phyloP scores from a whole-genome alignment of 805 yeast genomes.

The Zygoascus bituminiphila region DNA sequence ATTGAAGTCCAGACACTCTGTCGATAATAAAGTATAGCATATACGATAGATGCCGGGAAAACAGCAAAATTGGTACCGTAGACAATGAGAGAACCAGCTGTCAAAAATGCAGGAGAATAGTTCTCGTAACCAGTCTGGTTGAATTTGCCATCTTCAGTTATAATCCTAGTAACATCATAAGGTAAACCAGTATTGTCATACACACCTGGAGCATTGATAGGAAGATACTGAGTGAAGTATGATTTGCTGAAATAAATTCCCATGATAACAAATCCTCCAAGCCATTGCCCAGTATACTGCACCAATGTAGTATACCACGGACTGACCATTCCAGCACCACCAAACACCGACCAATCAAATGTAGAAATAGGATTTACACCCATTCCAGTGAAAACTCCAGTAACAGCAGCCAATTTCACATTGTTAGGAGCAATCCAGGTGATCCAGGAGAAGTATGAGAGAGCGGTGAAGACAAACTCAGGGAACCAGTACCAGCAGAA shows the following conservation, averaged over 20 bases:
- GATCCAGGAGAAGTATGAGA: conserved; percentile 57
- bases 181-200: conserved; percentile 44
- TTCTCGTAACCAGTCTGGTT: conserved; percentile 35
- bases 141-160: conserved; percentile 24
- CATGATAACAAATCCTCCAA: conserved; percentile 31
- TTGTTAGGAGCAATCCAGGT: conserved; percentile 47
- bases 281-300: conserved; percentile 9
- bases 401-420: conserved; percentile 50
- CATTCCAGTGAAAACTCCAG: conserved; percentile 40
- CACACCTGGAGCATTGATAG: conserved; percentile 44
- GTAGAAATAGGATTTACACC: conserved; percentile 37
- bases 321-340: conserved; percentile 10
- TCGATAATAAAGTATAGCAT: conserved; percentile 22
- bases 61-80: conserved; percentile 52
- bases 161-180: conserved; percentile 40
- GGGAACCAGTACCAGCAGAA: conserved; percentile 63
- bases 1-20: not conserved
- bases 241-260: conserved; percentile 45
- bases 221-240: conserved; percentile 52
- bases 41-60: conserved; percentile 48
- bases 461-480: conserved; percentile 52
- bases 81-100: conserved; percentile 38
- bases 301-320: conserved; percentile 13
- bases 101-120: conserved; percentile 62
- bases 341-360: conserved; percentile 34